A percentile compares a stretch with the other conserved stretches of the same genome.
These are phyloP conservation scores for Aspergillus campestris DNA, from an alignment of 495 filamentous ascomycete species.

Conservation along the genomic window DNA sequence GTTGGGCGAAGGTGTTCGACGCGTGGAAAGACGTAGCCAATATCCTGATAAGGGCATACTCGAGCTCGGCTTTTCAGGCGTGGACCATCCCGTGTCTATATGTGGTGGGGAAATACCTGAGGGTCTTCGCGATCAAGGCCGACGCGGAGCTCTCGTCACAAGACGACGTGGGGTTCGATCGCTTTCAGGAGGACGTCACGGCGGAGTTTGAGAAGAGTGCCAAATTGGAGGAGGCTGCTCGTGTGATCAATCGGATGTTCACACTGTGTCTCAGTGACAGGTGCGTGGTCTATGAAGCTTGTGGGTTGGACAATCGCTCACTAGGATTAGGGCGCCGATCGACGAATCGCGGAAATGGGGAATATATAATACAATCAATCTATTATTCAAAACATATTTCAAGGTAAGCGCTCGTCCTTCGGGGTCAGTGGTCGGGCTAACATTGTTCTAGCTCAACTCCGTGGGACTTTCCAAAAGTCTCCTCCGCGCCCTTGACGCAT, in stretches of 20 bases:
- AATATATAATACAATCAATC: constrained; percentile 82
- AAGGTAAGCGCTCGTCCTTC: constrained; percentile 41
- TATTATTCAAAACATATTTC: constrained; percentile 97
- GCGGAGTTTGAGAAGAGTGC: constrained; percentile 63
- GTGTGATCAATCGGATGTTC: constrained; percentile 83
- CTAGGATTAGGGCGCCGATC: constrained; percentile 57
- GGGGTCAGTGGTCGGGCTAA: not conserved
- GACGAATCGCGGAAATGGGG: constrained; percentile 96
- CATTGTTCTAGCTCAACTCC: constrained; percentile 54
- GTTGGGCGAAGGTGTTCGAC: constrained; percentile 70
- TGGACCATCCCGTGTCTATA: constrained; percentile 92
- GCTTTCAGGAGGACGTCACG: constrained; percentile 69
- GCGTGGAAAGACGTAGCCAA: constrained; percentile 75
- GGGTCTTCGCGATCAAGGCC: constrained; percentile 81
- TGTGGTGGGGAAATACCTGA: constrained; percentile 69
- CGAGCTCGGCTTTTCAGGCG: constrained; percentile 56
- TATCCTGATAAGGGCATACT: constrained; percentile 65
- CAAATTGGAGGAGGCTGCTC: constrained; percentile 80
- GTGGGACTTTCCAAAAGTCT: constrained; percentile 87
- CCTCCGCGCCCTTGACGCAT: constrained; percentile 67
- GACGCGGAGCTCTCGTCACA: constrained; percentile 48
- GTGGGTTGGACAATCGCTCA: constrained; percentile 14
- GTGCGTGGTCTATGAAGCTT: constrained; percentile 39
- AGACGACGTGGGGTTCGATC: constrained; percentile 32
- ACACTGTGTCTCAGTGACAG: constrained; percentile 79